Evolutionary conservation across 2,329 filamentous ascomycete genomes (phyloP), one percentile per base, ranked within the genome.

Genomic region (Fusarium sp.): DNA sequence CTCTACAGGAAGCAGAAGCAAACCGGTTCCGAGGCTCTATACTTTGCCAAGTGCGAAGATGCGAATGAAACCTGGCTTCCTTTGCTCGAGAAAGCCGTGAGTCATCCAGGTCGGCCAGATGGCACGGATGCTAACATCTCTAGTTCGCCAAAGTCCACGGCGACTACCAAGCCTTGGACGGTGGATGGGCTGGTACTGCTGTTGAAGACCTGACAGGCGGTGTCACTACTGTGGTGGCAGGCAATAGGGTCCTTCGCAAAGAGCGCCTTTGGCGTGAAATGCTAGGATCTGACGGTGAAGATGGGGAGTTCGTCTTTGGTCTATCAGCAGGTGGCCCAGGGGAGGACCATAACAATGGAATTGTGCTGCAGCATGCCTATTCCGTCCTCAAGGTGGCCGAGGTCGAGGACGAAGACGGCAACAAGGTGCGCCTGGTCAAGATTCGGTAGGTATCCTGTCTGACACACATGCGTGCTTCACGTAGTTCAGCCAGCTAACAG

Each of bases 21-120:
- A 72, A 89, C 83, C 0, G 89, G 89, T 5, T 90, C 87, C 0
- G 80, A 87, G 49, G 86, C 89, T 1, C 75, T 92, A 3, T 89
- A 88, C 71, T 92, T 91, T 74, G 86, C 88, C 4, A 84, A 86
- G 64, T 91, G 89, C 72, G 81, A 82, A 19, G 85, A 89, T 55
- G 79, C 82, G 1, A 90, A 91, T 67, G 89, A 91, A 72, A 92
- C 88, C 0, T 92, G 89, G 89, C 78, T 92, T 19, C 89, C 89
- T 0, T 75, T 92, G 42, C 80, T 92, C 2, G 89, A 91, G 67
- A 92, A 92, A 71, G 89, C 89, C 19, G 70, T 72, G 46, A 56
- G 70, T 67, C n/a, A 2, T 7, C 6, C 9, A 4, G 1, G 14
- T 4, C 0, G n/a, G 5, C 13, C 10, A 9, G 1, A 3, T 4